Evolutionary conservation across 805 yeast species (phyloP).

Genomic region (Lachancea kluyveri): DNA sequence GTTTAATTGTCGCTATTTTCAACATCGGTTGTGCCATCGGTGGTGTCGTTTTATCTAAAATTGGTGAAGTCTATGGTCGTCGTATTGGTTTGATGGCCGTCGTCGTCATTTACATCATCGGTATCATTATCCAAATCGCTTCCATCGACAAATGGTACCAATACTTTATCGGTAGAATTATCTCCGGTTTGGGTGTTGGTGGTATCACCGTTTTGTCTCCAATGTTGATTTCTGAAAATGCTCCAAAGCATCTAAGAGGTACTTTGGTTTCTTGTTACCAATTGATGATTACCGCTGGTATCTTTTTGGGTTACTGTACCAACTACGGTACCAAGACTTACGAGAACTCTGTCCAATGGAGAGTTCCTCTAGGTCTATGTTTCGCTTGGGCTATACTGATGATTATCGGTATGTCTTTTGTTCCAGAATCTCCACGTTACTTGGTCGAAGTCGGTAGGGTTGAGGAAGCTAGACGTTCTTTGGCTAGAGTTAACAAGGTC

Average conservation of each 20-base stretch:
- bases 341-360: conserved; percentile 54
- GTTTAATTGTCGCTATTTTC: conserved; percentile 52
- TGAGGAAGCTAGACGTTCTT: conserved; percentile 56
- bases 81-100: conserved; percentile 53
- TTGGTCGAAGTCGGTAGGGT: conserved; percentile 47
- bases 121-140: conserved; percentile 62
- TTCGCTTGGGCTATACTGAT: conserved; percentile 39
- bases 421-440: conserved; percentile 73
- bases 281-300: conserved; percentile 65
- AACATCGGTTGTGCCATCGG: conserved; percentile 74
- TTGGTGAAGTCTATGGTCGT: conserved; percentile 60
- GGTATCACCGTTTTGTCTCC: conserved; percentile 71
- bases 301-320: conserved; percentile 69
- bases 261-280: conserved; percentile 65
- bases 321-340: conserved; percentile 47
- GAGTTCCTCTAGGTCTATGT: conserved; percentile 59
- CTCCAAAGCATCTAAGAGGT: conserved; percentile 49
- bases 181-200: conserved; percentile 76
- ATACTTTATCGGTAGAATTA: conserved; percentile 57
- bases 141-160: conserved; percentile 54
- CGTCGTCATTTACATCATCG: conserved; percentile 58
- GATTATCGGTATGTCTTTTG: conserved; percentile 37
- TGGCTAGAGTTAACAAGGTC: conserved; percentile 54
- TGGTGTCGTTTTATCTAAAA: conserved; percentile 50
- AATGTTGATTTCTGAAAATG: conserved; percentile 47